These are phyloP conservation scores for Amaranthus palmeri DNA, from an alignment of 148 eudicot species.

Conservation along the genomic window DNA sequence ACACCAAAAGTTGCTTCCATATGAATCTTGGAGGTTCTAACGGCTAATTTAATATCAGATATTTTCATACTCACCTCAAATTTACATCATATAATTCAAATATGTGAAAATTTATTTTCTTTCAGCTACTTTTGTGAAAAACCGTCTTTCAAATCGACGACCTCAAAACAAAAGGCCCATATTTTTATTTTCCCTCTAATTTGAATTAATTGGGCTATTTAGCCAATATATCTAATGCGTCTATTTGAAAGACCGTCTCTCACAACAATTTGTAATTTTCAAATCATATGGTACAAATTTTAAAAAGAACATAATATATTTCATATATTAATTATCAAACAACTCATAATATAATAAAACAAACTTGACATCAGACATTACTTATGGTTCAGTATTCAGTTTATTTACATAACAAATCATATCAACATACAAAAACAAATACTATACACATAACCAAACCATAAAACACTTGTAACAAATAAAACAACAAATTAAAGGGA, in stretches of 20 bases:
- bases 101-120: too few relatives aligned
- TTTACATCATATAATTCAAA: too few relatives aligned
- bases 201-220: too few relatives aligned
- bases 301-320: neutral
- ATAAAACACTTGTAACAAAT: slow-evolving; percentile 28
- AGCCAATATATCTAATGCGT: too few relatives aligned
- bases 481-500: slow-evolving; percentile 6
- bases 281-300: too few relatives aligned
- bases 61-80: neutral
- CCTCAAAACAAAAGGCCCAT: too few relatives aligned
- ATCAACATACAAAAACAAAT: slow-evolving; percentile 19
- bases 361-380: neutral
- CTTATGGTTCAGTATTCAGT: slow-evolving; percentile 12
- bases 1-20: neutral
- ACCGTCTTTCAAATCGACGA: too few relatives aligned
- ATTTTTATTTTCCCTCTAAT: too few relatives aligned
- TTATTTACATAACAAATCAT: slow-evolving; percentile 21
- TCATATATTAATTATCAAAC: neutral
- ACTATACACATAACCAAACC: slow-evolving; percentile 21
- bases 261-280: too few relatives aligned
- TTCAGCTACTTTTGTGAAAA: too few relatives aligned
- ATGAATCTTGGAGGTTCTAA: neutral
- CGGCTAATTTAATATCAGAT: neutral
- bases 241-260: too few relatives aligned
- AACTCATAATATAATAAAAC: neutral